Percentiles rank a stretch among this genome's conserved stretches.
These are phyloP conservation scores for Talaromyces sp. DNA, from an alignment of 2,329 filamentous ascomycete species.

Conservation along the genomic window DNA sequence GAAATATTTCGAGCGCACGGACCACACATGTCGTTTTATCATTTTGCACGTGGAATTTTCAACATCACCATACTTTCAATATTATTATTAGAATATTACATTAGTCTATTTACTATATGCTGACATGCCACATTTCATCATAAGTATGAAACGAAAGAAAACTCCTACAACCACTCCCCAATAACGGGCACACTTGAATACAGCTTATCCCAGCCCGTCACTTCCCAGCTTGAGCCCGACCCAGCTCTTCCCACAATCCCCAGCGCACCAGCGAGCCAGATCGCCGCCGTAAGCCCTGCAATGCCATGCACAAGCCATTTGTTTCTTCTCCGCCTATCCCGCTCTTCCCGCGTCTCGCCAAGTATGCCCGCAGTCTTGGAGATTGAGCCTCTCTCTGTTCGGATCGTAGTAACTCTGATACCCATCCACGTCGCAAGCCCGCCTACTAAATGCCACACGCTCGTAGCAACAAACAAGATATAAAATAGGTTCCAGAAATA, in stretches of 20 bases:
- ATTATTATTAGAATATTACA: slow-evolving; percentile 5
- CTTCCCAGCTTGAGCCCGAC: slow-evolving; percentile 71
- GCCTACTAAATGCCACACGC: slow-evolving; percentile 76
- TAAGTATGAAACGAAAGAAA: slow-evolving; percentile 1
- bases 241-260: slow-evolving; percentile 74
- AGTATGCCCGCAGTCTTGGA: slow-evolving; percentile 31
- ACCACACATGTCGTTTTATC: not conserved
- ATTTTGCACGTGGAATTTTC: not conserved
- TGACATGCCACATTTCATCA: slow-evolving; percentile 12
- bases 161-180: slow-evolving; percentile 46
- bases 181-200: slow-evolving; percentile 60
- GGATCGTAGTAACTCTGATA: slow-evolving; percentile 41
- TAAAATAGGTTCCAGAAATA: slow-evolving; percentile 67
- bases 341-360: slow-evolving; percentile 50
- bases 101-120: slow-evolving; percentile 2
- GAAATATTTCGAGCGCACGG: slow-evolving; percentile 9
- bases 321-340: slow-evolving; percentile 57
- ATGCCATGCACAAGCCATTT: slow-evolving; percentile 70
- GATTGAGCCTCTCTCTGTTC: slow-evolving; percentile 25
- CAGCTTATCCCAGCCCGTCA: slow-evolving; percentile 72
- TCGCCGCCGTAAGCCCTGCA: slow-evolving; percentile 53
- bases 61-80: not conserved
- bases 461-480: slow-evolving; percentile 61
- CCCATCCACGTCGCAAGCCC: slow-evolving; percentile 81
- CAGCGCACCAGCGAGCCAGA: slow-evolving; percentile 82